A percentile compares a stretch with the other conserved stretches of the same genome.
phyloP scores from a whole-genome alignment of 805 yeast species.

The Kazachstania taianensis region DNA sequence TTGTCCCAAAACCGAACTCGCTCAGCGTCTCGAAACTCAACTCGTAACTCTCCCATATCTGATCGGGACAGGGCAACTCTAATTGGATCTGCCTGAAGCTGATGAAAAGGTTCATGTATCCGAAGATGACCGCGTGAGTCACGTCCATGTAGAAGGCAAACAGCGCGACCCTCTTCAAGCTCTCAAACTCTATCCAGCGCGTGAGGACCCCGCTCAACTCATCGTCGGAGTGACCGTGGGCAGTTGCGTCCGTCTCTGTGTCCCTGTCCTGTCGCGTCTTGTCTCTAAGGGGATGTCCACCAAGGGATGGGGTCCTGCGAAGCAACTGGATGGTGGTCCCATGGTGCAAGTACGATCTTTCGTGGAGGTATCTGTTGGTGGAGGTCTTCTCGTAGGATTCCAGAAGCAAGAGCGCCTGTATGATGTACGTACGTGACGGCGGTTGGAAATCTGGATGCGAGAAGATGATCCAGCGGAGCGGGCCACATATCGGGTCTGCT shows the following conservation, averaged over 20 bases:
- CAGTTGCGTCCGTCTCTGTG: too few species aligned
- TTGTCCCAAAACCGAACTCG: constrained; percentile 20
- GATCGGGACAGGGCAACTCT: constrained; percentile 54
- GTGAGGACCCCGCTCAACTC: constrained; percentile 17
- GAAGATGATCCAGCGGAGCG: constrained; percentile 62
- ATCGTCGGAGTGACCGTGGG: too few species aligned
- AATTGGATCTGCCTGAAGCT: constrained; percentile 50
- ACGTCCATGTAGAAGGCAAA: constrained; percentile 78
- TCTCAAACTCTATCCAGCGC: constrained; percentile 73
- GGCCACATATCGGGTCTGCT: constrained; percentile 31
- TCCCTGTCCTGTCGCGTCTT: constrained; percentile 3
- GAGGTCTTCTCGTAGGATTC: constrained; percentile 75
- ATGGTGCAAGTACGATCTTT: constrained; percentile 76
- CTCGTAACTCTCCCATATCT: constrained; percentile 40
- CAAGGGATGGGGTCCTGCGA: constrained; percentile 64
- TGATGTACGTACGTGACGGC: constrained; percentile 66
- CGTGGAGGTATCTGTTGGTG: constrained; percentile 60
- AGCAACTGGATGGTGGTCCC: constrained; percentile 75
- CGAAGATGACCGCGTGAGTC: constrained; percentile 66
- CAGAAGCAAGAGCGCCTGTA: constrained; percentile 63
- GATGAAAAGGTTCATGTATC: constrained; percentile 53
- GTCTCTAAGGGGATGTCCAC: constrained; percentile 49
- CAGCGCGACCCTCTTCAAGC: constrained; percentile 65
- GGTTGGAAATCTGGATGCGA: constrained; percentile 63
- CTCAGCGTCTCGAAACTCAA: constrained; percentile 15